These are phyloP conservation scores for Penicillium sp. DNA, from an alignment of 2,329 filamentous ascomycete species.

Conservation along the genomic window DNA sequence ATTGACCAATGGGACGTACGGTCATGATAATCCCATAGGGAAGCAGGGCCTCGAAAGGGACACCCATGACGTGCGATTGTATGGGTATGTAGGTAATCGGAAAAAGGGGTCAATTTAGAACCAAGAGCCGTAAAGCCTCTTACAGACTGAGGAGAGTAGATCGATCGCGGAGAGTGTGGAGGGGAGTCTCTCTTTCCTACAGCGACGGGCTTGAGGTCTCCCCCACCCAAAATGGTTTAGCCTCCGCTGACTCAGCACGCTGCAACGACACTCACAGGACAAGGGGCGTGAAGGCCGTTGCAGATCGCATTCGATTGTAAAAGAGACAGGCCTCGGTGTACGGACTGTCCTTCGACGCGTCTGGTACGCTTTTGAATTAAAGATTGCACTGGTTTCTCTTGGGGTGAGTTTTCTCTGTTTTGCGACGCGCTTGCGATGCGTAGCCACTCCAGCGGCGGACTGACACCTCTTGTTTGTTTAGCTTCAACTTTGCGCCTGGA, in stretches of 20 bases:
- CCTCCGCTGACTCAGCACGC: constrained; percentile 36
- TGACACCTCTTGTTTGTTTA: constrained; percentile 20
- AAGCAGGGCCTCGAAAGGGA: constrained; percentile 65
- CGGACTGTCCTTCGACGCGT: constrained; percentile 30
- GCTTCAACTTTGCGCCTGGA: constrained; percentile 18
- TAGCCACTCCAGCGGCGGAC: constrained; percentile 14
- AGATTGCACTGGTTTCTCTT: constrained; percentile 1
- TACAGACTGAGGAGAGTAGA: constrained; percentile 3
- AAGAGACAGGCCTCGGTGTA: constrained; percentile 20
- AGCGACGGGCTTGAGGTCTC: constrained; percentile 30
- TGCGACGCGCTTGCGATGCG: constrained; percentile 22
- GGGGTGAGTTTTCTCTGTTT: constrained; percentile 17
- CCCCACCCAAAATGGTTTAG: constrained; percentile 35
- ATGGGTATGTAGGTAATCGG: not conserved
- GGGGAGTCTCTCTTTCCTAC: constrained; percentile 15
- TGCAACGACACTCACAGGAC: constrained; percentile 38
- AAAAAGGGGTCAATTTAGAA: not conserved
- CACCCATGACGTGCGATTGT: constrained; percentile 52
- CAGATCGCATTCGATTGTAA: constrained; percentile 34
- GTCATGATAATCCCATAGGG: constrained; percentile 64
- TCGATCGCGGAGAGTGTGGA: constrained; percentile 21
- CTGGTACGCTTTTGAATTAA: constrained; percentile 22
- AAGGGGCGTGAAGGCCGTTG: constrained; percentile 33
- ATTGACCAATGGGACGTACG: constrained; percentile 47
- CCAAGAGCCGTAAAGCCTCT: constrained; percentile 11